These are phyloP conservation scores for Rhodotorula sphaerocarpa DNA, from an alignment of 768 basidiomycete species.

Conservation along the genomic window DNA sequence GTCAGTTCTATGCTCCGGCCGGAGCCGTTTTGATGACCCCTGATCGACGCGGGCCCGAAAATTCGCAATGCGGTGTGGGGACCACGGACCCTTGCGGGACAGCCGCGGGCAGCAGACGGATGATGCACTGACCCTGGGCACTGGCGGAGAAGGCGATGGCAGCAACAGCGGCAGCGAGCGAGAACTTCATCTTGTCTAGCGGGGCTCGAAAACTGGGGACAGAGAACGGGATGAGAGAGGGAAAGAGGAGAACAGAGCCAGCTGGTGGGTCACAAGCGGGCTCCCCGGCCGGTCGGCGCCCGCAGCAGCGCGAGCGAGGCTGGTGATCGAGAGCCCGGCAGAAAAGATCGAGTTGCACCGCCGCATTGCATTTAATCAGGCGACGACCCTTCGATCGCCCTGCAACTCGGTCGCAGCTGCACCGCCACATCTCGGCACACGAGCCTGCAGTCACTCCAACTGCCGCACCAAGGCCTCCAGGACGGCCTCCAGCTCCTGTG, in stretches of 20 bases:
- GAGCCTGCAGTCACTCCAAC: no score
- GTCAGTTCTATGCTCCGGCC: no score
- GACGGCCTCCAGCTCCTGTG: no score
- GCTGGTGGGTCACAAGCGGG: not conserved
- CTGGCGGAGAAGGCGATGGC: not conserved
- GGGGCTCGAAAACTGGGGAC: not conserved
- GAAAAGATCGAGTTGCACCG: not conserved
- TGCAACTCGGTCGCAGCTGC: no score
- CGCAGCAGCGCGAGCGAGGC: no score
- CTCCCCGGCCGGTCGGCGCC: no score
- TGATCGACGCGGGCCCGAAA: not conserved
- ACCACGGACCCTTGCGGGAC: no score
- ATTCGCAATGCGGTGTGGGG: not conserved
- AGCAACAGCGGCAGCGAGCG: not conserved
- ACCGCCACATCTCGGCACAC: no score
- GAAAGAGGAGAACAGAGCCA: not conserved
- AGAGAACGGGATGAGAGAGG: not conserved
- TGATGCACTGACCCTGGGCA: not conserved
- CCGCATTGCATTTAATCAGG: no score
- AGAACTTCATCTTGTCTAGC: not conserved
- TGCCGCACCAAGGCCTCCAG: no score
- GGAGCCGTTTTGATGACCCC: no score
- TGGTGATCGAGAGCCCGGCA: not conserved
- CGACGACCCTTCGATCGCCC: no score
- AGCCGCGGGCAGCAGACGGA: not conserved